Conservation (phyloP, 2,329 filamentous ascomycete genomes). For the Fusarium drepaniforme region DNA sequence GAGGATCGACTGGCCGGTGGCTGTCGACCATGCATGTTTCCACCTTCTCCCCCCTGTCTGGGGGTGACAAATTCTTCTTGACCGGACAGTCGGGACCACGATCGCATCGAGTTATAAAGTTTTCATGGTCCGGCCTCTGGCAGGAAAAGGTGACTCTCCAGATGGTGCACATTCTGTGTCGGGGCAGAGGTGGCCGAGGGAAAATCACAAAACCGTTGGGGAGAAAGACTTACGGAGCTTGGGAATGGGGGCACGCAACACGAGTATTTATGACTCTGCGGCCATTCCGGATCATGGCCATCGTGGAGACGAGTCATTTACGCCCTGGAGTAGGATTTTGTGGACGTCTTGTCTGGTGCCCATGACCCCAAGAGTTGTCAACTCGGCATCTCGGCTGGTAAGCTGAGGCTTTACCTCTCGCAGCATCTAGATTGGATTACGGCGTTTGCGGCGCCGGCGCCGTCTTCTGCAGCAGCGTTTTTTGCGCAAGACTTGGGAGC, state of each 20-base stretch:
- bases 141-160: slow-evolving; percentile 19
- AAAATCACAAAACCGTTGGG: background rate
- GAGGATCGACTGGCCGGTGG: slow-evolving; percentile 18
- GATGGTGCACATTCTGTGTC: slow-evolving; percentile 15
- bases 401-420: background rate
- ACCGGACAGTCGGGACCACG: slow-evolving; percentile 18
- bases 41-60: slow-evolving; percentile 16
- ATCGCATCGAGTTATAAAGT: slow-evolving; percentile 10
- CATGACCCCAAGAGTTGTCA: background rate
- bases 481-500: background rate
- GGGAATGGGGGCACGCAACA: background rate
- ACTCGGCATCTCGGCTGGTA: background rate
- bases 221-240: background rate
- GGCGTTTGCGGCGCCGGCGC: background rate
- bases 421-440: background rate
- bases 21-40: slow-evolving; percentile 25
- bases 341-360: background rate
- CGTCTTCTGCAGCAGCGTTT: background rate
- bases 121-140: slow-evolving; percentile 4
- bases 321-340: background rate
- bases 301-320: background rate
- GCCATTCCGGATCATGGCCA: background rate
- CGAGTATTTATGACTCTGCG: slow-evolving; percentile 1
- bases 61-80: slow-evolving; percentile 9
- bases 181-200: background rate